phyloP scores from a whole-genome alignment of 2,329 filamentous ascomycete genomes.

The Colletotrichum sp. region DNA sequence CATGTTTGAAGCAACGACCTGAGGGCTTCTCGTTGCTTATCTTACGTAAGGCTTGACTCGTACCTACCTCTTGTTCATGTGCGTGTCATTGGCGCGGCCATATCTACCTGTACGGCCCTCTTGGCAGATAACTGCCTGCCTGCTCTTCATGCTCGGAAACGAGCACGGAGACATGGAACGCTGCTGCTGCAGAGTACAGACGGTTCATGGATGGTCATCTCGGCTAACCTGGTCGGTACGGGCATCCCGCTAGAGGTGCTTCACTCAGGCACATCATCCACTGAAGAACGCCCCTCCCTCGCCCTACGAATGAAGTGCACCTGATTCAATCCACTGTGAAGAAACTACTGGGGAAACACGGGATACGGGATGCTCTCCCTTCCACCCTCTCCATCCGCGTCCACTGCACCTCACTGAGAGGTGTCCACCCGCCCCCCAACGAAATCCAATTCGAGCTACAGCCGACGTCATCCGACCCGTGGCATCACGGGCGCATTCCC shows the following conservation, averaged over 20 bases:
- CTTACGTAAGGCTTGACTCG: neutral
- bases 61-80: neutral
- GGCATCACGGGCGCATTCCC: constrained; percentile 20
- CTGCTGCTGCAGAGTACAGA: neutral
- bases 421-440: constrained; percentile 11
- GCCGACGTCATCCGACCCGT: constrained; percentile 21
- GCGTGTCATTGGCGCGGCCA: neutral
- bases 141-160: neutral
- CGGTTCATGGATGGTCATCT: neutral
- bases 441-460: constrained; percentile 13
- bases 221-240: neutral
- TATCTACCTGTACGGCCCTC: neutral
- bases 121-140: neutral
- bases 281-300: constrained; percentile 9
- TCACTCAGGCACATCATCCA: constrained; percentile 1
- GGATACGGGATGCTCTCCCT: neutral
- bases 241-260: neutral
- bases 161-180: neutral
- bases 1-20: neutral
- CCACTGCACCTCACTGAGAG: neutral
- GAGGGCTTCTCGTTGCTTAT: neutral
- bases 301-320: neutral
- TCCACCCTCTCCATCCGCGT: neutral
- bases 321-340: neutral
- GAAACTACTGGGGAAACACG: neutral